These are phyloP conservation scores for Acorus calamus DNA, from an alignment of 106 monocot genomes.

Conservation along the genomic window DNA sequence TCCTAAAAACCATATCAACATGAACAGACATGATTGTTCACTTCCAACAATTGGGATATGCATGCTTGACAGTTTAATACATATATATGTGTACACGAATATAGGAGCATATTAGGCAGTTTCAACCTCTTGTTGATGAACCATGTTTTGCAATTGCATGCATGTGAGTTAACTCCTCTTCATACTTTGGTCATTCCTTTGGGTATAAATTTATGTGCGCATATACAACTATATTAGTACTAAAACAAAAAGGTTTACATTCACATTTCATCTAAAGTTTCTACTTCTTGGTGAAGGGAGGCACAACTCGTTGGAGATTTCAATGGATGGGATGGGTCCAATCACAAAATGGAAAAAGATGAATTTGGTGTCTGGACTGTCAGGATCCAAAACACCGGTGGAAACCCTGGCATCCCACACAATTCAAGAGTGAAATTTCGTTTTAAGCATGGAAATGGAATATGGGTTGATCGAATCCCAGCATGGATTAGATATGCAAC, in stretches of 20 bases:
- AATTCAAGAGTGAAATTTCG: conserved; percentile 85
- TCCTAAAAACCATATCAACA: too few relatives aligned
- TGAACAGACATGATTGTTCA: too few relatives aligned
- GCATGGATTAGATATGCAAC: conserved; percentile 90
- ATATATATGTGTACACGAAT: too few relatives aligned
- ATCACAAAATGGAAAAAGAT: conserved; percentile 71
- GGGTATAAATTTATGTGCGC: too few relatives aligned
- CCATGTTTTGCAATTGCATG: too few relatives aligned
- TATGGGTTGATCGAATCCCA: conserved; percentile 85
- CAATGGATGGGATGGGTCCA: conserved; percentile 85
- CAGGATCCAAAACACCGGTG: conserved; percentile 39
- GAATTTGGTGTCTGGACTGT: conserved; percentile 88
- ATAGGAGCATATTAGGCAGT: too few relatives aligned
- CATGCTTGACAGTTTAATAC: too few relatives aligned
- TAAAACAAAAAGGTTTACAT: neutral
- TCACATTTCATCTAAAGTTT: neutral
- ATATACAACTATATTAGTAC: too few relatives aligned
- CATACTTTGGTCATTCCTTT: too few relatives aligned
- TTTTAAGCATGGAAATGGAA: conserved; percentile 62
- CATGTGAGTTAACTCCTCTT: too few relatives aligned
- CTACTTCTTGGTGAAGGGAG: conserved; percentile 38
- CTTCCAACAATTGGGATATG: too few relatives aligned
- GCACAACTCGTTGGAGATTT: conserved; percentile 89
- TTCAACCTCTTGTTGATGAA: too few relatives aligned
- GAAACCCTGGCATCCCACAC: conserved; percentile 61